A percentile compares a stretch with the other conserved stretches of the same genome.
Evolutionary conservation across 2,329 filamentous ascomycete genomes (phyloP).

Genomic region (Apiospora koreana): DNA sequence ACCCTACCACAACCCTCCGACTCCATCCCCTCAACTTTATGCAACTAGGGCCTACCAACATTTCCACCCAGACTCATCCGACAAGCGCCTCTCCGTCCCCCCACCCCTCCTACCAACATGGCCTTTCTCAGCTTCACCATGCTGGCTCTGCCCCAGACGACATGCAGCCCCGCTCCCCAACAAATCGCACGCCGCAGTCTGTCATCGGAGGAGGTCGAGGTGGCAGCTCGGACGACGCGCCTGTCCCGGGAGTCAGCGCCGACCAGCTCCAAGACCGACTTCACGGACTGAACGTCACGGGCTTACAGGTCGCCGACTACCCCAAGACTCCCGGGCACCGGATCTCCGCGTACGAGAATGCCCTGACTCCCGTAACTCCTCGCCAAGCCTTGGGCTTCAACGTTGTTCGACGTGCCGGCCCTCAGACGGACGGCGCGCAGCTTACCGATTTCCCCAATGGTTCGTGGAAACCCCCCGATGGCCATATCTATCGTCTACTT

Average conservation of each 20-base stretch:
- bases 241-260: constrained; percentile 19
- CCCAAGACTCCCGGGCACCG: constrained; percentile 48
- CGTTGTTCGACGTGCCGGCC: constrained; percentile 50
- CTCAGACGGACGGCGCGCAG: constrained; percentile 41
- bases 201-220: background rate
- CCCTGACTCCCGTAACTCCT: constrained; percentile 47
- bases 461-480: constrained; percentile 42
- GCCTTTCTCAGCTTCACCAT: constrained; percentile 45
- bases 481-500: constrained; percentile 13
- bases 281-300: constrained; percentile 51
- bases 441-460: constrained; percentile 77
- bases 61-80: constrained; percentile 27
- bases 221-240: constrained; percentile 19
- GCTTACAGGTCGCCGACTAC: constrained; percentile 26
- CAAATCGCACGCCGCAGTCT: background rate
- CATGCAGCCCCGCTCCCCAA: constrained; percentile 31
- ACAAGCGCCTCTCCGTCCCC: constrained; percentile 35
- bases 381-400: constrained; percentile 56
- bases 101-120: constrained; percentile 54
- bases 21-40: constrained; percentile 56
- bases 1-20: constrained; percentile 28
- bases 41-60: constrained; percentile 57
- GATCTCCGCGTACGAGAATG: constrained; percentile 63
- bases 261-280: constrained; percentile 50
- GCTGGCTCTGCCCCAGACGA: constrained; percentile 40